Conservation (phyloP, 169 alveolate species). For the Sarcocystis neurona region DNA sequence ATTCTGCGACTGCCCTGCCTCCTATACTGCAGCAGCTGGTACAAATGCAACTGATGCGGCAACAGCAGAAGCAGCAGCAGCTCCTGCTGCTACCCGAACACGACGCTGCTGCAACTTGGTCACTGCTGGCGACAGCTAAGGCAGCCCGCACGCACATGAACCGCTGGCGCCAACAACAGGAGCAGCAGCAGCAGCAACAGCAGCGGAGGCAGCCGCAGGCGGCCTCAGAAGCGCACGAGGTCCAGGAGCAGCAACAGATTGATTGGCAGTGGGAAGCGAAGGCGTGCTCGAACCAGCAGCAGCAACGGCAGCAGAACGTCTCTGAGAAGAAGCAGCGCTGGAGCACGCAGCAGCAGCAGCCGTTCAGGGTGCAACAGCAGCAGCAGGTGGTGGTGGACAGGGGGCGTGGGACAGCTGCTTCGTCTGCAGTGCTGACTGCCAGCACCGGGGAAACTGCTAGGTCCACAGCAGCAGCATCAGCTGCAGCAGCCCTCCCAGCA, state of each 20-base stretch:
- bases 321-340: constrained; percentile 12
- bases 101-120: neutral
- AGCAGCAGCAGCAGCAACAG: neutral
- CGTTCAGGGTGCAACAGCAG: too few species aligned
- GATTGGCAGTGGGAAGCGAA: neutral
- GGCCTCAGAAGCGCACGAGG: neutral
- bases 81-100: neutral
- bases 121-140: neutral
- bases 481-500: too few species aligned
- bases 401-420: too few species aligned
- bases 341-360: too few species aligned
- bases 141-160: neutral
- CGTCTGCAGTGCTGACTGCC: too few species aligned
- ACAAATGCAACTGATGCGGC: neutral
- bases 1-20: neutral
- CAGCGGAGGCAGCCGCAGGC: neutral
- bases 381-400: too few species aligned
- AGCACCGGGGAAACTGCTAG: too few species aligned
- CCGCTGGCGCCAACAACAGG: neutral
- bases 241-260: neutral
- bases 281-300: neutral
- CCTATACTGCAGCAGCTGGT: neutral
- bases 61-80: neutral
- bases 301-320: constrained; percentile 3
- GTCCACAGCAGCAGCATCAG: too few species aligned